Percentiles rank a stretch among this genome's conserved stretches.
These are phyloP conservation scores for Vigna nakashimae DNA, from an alignment of 306 rosid genomes.

Conservation along the genomic window DNA sequence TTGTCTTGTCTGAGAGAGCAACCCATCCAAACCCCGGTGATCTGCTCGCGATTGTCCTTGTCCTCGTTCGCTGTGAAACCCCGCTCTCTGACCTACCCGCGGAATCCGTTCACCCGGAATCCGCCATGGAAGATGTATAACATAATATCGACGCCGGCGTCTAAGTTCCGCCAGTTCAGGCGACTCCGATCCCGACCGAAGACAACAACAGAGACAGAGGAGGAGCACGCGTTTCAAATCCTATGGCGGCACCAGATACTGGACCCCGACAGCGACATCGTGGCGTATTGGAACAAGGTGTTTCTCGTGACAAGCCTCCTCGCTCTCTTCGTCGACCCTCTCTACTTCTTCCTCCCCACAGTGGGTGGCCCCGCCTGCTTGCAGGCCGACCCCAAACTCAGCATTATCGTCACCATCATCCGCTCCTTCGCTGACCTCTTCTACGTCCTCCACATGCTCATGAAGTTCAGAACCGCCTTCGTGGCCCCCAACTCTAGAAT, in stretches of 20 bases:
- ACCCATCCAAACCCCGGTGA: neutral
- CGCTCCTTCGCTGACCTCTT: constrained; percentile 81
- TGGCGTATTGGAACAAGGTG: constrained; percentile 74
- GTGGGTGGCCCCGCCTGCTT: constrained; percentile 82
- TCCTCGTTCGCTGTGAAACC: neutral
- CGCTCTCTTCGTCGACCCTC: constrained; percentile 86
- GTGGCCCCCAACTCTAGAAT: constrained; percentile 82
- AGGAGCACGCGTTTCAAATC: constrained; percentile 53
- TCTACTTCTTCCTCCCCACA: constrained; percentile 76
- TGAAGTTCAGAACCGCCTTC: constrained; percentile 90
- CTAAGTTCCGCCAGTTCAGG: constrained; percentile 48
- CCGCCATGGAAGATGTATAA: constrained; percentile 98
- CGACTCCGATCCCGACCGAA: constrained; percentile 39
- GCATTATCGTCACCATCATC: constrained; percentile 56
- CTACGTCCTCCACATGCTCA: constrained; percentile 70
- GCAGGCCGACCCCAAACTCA: constrained; percentile 45
- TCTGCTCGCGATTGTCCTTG: neutral
- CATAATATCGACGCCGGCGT: constrained; percentile 68
- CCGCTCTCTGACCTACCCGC: constrained; percentile 43
- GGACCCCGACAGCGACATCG: constrained; percentile 85
- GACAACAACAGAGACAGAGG: constrained; percentile 35
- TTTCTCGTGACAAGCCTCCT: constrained; percentile 73
- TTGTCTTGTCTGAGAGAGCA: neutral
- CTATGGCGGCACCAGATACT: constrained; percentile 85
- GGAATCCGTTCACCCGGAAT: constrained; percentile 81